phyloP scores from a whole-genome alignment of 805 yeast species.

The Monosporozyma aerobia region DNA sequence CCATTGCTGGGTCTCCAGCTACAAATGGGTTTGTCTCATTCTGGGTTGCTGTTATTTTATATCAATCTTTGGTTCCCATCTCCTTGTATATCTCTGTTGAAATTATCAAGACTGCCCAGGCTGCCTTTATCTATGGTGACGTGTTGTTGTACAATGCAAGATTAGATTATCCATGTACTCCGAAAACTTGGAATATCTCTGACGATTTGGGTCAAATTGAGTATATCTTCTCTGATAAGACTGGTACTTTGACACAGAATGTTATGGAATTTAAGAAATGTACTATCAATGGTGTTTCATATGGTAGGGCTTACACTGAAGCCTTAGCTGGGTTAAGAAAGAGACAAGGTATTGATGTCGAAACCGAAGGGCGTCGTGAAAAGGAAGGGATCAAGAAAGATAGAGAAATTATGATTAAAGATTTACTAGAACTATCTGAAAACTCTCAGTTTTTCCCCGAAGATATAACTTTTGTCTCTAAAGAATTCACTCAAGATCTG shows the following conservation, averaged over 20 bases:
- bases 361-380: conserved; percentile 46
- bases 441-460: conserved; percentile 41
- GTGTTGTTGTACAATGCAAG: conserved; percentile 57
- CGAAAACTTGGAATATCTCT: conserved; percentile 77
- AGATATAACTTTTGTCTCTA: conserved; percentile 62
- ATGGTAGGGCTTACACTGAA: conserved; percentile 77
- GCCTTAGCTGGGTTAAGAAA: conserved; percentile 72
- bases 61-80: conserved; percentile 75
- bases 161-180: conserved; percentile 73
- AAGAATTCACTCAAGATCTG: conserved; percentile 55
- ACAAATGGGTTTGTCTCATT: conserved; percentile 63
- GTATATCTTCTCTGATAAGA: conserved; percentile 74
- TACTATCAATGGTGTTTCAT: conserved; percentile 61
- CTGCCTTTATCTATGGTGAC: conserved; percentile 71
- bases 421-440: conserved; percentile 31
- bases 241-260: conserved; percentile 78
- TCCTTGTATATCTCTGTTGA: conserved; percentile 75
- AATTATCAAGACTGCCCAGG: conserved; percentile 74
- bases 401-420: conserved; percentile 47
- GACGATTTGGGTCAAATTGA: conserved; percentile 84
- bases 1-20: conserved; percentile 56
- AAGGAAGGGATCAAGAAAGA: conserved; percentile 48
- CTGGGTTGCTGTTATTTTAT: conserved; percentile 67
- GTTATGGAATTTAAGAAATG: conserved; percentile 81
- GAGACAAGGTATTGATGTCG: conserved; percentile 69